Conservation (phyloP, 1,284 basidiomycete genomes). For the Tausonia pullulans region DNA sequence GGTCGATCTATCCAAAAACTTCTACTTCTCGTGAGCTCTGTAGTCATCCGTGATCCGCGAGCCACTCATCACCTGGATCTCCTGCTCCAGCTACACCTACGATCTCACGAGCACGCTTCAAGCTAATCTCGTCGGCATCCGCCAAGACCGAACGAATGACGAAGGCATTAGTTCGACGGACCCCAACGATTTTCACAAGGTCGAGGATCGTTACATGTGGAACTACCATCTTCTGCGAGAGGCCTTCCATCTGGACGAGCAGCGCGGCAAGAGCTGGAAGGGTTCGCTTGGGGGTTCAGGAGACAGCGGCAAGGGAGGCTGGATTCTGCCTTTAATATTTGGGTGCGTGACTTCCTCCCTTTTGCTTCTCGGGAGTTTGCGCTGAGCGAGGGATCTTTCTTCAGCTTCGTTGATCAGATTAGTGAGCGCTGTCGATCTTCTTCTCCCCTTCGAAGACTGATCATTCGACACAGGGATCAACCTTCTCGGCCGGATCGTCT, state of each 20-base stretch:
- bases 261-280: constrained; percentile 11
- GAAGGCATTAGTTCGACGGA: not conserved
- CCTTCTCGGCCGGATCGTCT: constrained; percentile 79
- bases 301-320: constrained; percentile 50
- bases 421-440: constrained; percentile 46
- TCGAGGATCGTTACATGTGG: constrained; percentile 91
- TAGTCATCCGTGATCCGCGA: too few relatives aligned
- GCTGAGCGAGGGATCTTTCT: not conserved
- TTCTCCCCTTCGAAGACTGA: not conserved
- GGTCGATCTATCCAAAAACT: constrained; percentile 96
- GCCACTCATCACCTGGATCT: too few relatives aligned
- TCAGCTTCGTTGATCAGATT: constrained; percentile 75
- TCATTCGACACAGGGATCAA: constrained; percentile 55
- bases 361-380: not conserved
- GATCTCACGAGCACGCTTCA: constrained; percentile 93
- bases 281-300: constrained; percentile 28
- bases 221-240: constrained; percentile 81
- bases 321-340: constrained; percentile 87
- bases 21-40: constrained; percentile 56
- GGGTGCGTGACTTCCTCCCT: constrained; percentile 46
- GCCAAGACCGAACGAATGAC: not conserved
- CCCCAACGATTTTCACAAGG: constrained; percentile 29
- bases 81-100: constrained; percentile 67
- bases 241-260: constrained; percentile 35
- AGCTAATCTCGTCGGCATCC: constrained; percentile 64